Evolutionary conservation across 257 asterid genomes (phyloP).

Genomic region (Solanum commersonii): DNA sequence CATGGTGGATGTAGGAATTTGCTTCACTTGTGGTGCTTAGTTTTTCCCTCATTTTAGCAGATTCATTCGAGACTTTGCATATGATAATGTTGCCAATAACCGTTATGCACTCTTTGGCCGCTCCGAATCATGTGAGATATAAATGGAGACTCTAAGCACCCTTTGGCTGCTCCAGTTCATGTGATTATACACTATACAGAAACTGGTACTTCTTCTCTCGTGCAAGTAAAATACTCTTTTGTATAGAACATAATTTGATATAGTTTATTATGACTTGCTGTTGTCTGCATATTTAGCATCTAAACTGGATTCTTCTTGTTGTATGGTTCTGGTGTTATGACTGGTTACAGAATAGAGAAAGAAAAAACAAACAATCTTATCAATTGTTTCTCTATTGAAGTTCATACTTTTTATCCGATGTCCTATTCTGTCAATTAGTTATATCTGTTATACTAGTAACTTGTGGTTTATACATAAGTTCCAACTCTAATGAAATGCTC

Average conservation of each 20-base stretch:
- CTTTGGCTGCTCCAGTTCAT: slow-evolving; percentile 72
- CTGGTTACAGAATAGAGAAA: background rate
- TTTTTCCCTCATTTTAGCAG: slow-evolving; percentile 34
- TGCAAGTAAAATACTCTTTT: slow-evolving; percentile 7
- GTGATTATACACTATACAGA: slow-evolving; percentile 7
- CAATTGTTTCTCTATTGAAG: background rate
- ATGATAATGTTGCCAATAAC: slow-evolving; percentile 75
- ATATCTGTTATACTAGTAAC: background rate
- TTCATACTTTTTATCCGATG: background rate
- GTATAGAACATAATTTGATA: background rate
- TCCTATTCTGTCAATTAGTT: background rate
- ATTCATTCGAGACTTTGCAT: slow-evolving; percentile 61
- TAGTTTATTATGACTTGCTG: background rate
- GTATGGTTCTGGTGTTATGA: background rate
- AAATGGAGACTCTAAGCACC: slow-evolving; percentile 14
- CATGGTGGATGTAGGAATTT: background rate
- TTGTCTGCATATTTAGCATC: background rate
- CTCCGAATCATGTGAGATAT: slow-evolving; percentile 72
- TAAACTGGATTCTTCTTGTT: background rate
- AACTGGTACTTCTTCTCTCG: slow-evolving; percentile 1
- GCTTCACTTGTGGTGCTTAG: slow-evolving; percentile 1
- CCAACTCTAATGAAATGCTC: background rate
- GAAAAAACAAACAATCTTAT: background rate
- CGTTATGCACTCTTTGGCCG: slow-evolving; percentile 79
- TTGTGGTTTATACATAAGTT: background rate